Percentiles rank a stretch among this genome's conserved stretches.
Conservation (phyloP, 2,329 filamentous ascomycete genomes). For the Cladorrhinum sp. region DNA sequence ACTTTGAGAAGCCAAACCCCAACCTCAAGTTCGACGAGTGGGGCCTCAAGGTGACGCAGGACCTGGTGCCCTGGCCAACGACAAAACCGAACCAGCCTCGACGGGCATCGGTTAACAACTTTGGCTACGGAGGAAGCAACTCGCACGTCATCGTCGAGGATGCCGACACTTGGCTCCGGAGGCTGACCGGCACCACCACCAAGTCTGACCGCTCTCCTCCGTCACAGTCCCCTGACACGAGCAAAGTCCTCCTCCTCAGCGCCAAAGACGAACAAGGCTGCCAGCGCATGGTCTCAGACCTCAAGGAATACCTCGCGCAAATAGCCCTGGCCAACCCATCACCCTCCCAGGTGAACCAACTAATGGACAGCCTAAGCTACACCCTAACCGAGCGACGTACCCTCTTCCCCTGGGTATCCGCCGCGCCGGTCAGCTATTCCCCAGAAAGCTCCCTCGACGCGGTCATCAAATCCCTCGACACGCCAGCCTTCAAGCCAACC, state of each 20-base stretch:
- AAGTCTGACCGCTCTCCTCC: no score
- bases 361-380: constrained; percentile 1
- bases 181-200: background rate
- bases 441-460: constrained; percentile 25
- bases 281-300: background rate
- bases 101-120: constrained; percentile 30
- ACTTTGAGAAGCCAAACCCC: constrained; percentile 21
- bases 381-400: no score
- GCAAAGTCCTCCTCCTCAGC: background rate
- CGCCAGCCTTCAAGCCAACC: constrained; percentile 1
- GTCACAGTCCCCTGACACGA: no score
- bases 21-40: constrained; percentile 9
- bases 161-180: constrained; percentile 18
- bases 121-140: constrained; percentile 33
- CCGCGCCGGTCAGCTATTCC: background rate
- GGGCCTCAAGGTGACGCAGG: constrained; percentile 24
- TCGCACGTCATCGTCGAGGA: constrained; percentile 31
- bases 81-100: constrained; percentile 26
- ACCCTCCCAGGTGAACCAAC: no score
- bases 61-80: constrained; percentile 3
- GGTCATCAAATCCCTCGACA: constrained; percentile 20
- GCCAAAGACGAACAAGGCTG: background rate
- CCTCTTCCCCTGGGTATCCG: no score
- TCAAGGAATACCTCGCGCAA: background rate
- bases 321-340: background rate